Evolutionary conservation across 306 rosid species (phyloP), one percentile per base, ranked within the genome.

Genomic region (Malus domestica): DNA sequence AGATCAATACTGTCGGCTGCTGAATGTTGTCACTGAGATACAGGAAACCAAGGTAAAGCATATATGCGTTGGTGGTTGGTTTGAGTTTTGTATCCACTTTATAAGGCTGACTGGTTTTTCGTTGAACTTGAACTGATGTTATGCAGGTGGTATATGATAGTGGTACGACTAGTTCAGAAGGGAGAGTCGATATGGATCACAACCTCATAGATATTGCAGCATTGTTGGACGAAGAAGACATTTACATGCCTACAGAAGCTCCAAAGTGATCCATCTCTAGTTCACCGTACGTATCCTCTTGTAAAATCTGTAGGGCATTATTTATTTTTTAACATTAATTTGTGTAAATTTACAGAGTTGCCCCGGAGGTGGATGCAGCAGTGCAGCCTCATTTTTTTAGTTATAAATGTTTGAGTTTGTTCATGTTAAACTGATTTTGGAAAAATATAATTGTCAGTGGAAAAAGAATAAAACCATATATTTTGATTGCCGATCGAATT

Each of bases 1-100:
- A 81, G 91, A 86, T 81, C 98, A 93, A 76, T 93, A 93, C 75
- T 85, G 80, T 79, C 87, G 97, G 78, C 86, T 93, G 67, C 76
- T 90, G 84, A 93, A 88, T 75, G 93, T 81, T 44, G 97, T 86
- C 33, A 71, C 85, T 52, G 90, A 88, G 74, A 80, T 91, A 71
- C 86, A 87, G 84, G 88, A 88, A 73, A 83, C 80, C 75, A 90
- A 91, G 98, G 98, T 93, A 86, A 82, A 73, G 54, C 14, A 13
- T 65, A 25, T 19, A 6, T 2, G 8, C 16, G 38, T 4, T 5
- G 14, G 25, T 25, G 30, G 15, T 30, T 30, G 10, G 27, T n/a
- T n/a, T 57, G 62, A 22, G n/a, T 20, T 57, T 57, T 57, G 2
- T 9, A 57, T 57, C 25, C 4, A 9, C 62, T 57, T 5, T 52